Conservation (phyloP, 2,329 filamentous ascomycete species). For the Teratosphaeria viscida region DNA sequence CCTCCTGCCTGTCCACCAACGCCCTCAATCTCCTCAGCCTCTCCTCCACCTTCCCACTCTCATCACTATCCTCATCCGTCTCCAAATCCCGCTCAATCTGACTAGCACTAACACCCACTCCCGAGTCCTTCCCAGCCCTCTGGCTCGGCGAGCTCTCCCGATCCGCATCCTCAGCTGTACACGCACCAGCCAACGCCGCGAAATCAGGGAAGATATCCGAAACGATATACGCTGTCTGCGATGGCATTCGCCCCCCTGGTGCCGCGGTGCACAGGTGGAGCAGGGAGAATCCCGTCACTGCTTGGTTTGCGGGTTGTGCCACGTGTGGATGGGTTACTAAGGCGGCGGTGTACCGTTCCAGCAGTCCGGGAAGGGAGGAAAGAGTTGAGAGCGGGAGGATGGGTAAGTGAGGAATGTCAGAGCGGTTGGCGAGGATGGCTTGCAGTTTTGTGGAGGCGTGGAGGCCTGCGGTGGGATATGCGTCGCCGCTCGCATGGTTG, state of each 20-base stretch:
- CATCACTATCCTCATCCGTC: conserved; percentile 13
- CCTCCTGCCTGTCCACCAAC: conserved; percentile 25
- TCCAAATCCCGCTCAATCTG: neutral
- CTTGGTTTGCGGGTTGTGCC: neutral
- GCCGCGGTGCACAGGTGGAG: conserved; percentile 16
- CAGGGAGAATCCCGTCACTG: conserved; percentile 11
- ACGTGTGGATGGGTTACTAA: conserved; percentile 1
- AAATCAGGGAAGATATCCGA: conserved; percentile 18
- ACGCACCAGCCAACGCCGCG: conserved; percentile 12
- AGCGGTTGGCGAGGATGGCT: conserved; percentile 11
- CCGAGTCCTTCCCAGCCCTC: neutral
- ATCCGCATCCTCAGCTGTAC: conserved; percentile 1
- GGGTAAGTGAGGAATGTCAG: conserved; percentile 15
- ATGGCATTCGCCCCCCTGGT: conserved; percentile 10
- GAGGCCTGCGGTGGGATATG: conserved; percentile 10
- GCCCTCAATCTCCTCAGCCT: conserved; percentile 14
- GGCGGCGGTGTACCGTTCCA: conserved; percentile 11
- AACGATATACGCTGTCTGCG: conserved; percentile 14
- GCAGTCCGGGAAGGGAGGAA: conserved; percentile 12
- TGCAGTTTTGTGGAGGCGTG: conserved; percentile 19
- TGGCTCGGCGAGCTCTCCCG: conserved; percentile 9
- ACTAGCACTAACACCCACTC: neutral
- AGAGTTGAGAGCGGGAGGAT: conserved; percentile 17
- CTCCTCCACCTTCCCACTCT: conserved; percentile 9
- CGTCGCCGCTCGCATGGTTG: neutral